phyloP scores from a whole-genome alignment of 148 eudicot genomes.

The Cornus florida region DNA sequence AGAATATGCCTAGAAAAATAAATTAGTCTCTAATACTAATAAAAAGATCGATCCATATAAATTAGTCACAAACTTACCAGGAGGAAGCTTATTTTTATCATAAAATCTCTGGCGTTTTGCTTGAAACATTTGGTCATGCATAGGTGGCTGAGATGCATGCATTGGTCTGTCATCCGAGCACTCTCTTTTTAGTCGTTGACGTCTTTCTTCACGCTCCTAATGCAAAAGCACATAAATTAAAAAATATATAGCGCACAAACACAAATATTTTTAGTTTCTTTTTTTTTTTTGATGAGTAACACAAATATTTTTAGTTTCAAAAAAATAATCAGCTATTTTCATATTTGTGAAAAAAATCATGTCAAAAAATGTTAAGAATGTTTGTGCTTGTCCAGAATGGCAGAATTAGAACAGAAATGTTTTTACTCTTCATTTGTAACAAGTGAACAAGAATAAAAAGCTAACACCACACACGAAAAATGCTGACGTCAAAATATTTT shows the following conservation, averaged over 20 bases:
- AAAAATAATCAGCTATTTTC: background rate
- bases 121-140: constrained; percentile 48
- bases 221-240: constrained; percentile 17
- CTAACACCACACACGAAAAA: no score
- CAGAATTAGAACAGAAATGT: no score
- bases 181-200: constrained; percentile 59
- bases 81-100: constrained; percentile 73
- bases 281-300: no score
- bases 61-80: constrained; percentile 51
- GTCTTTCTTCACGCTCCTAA: constrained; percentile 98
- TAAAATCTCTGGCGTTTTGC: constrained; percentile 43
- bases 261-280: no score
- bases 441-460: no score
- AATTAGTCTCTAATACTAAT: no score
- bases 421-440: no score
- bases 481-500: no score
- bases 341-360: background rate
- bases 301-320: background rate
- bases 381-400: no score
- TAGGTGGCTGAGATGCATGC: constrained; percentile 44
- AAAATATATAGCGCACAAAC: background rate
- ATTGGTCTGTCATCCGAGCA: constrained; percentile 67
- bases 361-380: no score
- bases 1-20: no score
- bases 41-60: background rate